Percentiles rank a stretch among this genome's conserved stretches.
Evolutionary conservation across 352 stramenopile species (phyloP).

Genomic region (Phytophthora foliorum): DNA sequence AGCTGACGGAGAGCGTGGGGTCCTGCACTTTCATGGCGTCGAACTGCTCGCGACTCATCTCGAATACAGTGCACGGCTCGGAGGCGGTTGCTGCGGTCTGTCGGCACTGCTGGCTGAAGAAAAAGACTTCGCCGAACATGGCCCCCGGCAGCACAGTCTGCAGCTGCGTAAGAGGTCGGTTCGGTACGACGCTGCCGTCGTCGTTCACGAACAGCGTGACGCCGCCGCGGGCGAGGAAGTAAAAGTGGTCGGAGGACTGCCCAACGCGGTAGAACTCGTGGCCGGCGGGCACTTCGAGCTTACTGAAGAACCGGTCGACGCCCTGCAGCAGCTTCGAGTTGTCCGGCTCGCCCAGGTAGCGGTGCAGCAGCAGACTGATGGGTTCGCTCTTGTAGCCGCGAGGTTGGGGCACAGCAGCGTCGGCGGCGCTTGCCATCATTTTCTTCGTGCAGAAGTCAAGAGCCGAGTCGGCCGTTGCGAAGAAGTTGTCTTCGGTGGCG

Average conservation of each 20-base stretch:
- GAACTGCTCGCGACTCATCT: constrained; percentile 67
- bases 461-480: constrained; percentile 66
- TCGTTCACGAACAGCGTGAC: constrained; percentile 79
- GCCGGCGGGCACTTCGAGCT: constrained; percentile 47
- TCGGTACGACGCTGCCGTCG: constrained; percentile 54
- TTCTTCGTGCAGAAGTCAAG: constrained; percentile 78
- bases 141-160: constrained; percentile 71
- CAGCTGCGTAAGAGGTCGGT: constrained; percentile 54
- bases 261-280: constrained; percentile 75
- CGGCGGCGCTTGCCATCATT: constrained; percentile 37
- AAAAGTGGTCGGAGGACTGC: constrained; percentile 64
- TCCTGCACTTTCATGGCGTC: constrained; percentile 61
- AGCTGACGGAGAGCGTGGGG: constrained; percentile 67
- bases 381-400: constrained; percentile 46
- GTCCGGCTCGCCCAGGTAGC: constrained; percentile 79
- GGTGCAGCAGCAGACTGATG: constrained; percentile 69
- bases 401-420: constrained; percentile 18
- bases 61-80: constrained; percentile 63
- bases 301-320: constrained; percentile 67
- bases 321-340: constrained; percentile 64
- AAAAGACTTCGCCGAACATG: constrained; percentile 88
- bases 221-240: constrained; percentile 72
- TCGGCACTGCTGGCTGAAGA: constrained; percentile 71
- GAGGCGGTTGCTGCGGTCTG: constrained; percentile 54
- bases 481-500: constrained; percentile 58